Percentiles rank a stretch among this genome's conserved stretches.
phyloP scores from a whole-genome alignment of 768 basidiomycete genomes.

The Leccinum fibrillosum region DNA sequence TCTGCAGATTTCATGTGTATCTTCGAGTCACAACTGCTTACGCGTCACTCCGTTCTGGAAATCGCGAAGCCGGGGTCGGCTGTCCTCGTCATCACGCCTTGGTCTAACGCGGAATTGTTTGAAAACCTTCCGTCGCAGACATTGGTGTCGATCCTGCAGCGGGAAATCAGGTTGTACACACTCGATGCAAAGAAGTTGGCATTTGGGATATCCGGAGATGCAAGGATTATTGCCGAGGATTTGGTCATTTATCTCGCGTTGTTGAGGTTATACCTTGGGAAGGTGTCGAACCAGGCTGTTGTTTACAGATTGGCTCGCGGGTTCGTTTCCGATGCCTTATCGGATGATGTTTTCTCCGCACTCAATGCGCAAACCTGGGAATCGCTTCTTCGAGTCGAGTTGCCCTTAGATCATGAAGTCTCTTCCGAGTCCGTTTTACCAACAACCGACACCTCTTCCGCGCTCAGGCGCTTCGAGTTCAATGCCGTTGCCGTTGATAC shows the following conservation, averaged over 20 bases:
- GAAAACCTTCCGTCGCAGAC: conserved; percentile 56
- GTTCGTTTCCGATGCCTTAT: conserved; percentile 43
- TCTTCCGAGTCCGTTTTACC: conserved; percentile 11
- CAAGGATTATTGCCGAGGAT: conserved; percentile 45
- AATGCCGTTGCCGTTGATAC: conserved; percentile 74
- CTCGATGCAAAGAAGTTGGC: conserved; percentile 59
- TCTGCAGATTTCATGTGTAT: conserved; percentile 70
- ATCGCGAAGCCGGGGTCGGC: conserved; percentile 64
- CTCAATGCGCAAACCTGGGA: conserved; percentile 64
- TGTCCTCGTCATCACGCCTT: conserved; percentile 71
- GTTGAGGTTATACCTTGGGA: conserved; percentile 78
- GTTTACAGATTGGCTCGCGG: conserved; percentile 51
- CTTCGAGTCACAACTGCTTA: conserved; percentile 73
- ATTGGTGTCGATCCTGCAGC: conserved; percentile 43
- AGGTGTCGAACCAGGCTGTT: conserved; percentile 49
- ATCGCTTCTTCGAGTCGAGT: conserved; percentile 55
- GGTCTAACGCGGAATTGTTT: conserved; percentile 71
- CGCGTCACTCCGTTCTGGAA: conserved; percentile 68
- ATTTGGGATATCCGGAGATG: conserved; percentile 25
- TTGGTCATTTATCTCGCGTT: conserved; percentile 75
- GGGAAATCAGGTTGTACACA: conserved; percentile 54
- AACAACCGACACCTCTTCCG: conserved; percentile 20
- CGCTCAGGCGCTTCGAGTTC: conserved; percentile 59
- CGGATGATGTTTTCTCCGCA: conserved; percentile 42
- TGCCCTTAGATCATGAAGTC: conserved; percentile 27